Evolutionary conservation across 129 eudicot species (phyloP), one percentile per base, ranked within the genome.

Genomic region (Arctium lappa): DNA sequence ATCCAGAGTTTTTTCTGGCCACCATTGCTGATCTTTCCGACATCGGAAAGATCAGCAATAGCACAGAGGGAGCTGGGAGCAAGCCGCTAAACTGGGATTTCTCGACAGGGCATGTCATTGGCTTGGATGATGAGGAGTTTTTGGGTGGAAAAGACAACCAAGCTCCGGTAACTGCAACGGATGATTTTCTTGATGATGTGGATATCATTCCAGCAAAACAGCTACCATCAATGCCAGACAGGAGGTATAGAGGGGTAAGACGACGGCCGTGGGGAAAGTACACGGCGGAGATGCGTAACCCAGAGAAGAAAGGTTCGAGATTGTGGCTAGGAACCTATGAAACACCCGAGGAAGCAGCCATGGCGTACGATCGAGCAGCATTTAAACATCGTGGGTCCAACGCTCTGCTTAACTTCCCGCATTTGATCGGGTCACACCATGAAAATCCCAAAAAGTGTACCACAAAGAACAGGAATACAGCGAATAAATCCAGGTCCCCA

Each of bases 281-380:
- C 72, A 85, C 89, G 5, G 89, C 89, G 2, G 89, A 86, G 72
- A 86, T 82, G 75, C 69, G 89, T 74, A 70, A 79, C 66, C 89
- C 89, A 1, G 65, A 30, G 16, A 86, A 48, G 87, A 86, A 79
- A 60, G 87, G 87, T 12, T 46, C 50, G 5, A 79, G 87, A 31
- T 66, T 79, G 44, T 86, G 89, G 89, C 72, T 86, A 0, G 89
- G 89, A 46, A 86, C 86, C 3, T 86, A 86, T 12, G 56, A 79
- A 73, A 86, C 86, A 27, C 60, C 84, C 0, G 87, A 86, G 40
- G 86, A 86, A 66, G 89, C 89, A 12, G 89, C 89, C 44, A 40
- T 86, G 78, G 89, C 89, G 15, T 86, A 86, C 5, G 89, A 86
- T 82, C 72, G 39, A 30, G 84, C 89, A 0, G 89, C 89, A 2